Conservation (phyloP, 148 eudicot genomes). For the Rhododendron mucronatum region DNA sequence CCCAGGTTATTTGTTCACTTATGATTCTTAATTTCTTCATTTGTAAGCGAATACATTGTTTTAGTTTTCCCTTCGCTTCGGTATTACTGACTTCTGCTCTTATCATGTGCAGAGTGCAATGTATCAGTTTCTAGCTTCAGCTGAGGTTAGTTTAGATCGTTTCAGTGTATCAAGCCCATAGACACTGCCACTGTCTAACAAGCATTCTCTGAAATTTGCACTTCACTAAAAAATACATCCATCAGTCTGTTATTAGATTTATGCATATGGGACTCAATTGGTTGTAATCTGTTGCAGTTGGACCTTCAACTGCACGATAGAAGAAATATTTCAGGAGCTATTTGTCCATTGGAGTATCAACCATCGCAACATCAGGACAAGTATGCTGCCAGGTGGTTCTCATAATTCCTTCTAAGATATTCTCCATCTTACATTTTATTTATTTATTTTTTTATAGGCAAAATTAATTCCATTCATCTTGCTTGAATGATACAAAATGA, state of each 20-base stretch:
- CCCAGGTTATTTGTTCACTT: slow-evolving; percentile 34
- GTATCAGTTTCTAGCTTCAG: slow-evolving; percentile 53
- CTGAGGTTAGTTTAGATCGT: slow-evolving; percentile 41
- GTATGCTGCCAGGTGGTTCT: slow-evolving; percentile 31
- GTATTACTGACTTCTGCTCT: slow-evolving; percentile 6
- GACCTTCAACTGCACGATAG: slow-evolving; percentile 46
- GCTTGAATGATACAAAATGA: too few relatives aligned
- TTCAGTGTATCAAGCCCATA: not conserved
- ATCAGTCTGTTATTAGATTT: not conserved
- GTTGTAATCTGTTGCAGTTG: slow-evolving; percentile 42
- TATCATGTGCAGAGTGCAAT: slow-evolving; percentile 54
- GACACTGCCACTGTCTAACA: not conserved
- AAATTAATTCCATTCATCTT: too few relatives aligned
- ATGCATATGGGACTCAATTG: not conserved
- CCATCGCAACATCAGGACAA: slow-evolving; percentile 14
- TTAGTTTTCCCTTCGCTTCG: not conserved
- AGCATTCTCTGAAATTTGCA: not conserved
- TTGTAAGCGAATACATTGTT: not conserved
- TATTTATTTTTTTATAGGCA: too few relatives aligned
- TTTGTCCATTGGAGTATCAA: slow-evolving; percentile 16
- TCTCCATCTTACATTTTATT: not conserved
- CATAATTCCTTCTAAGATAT: not conserved
- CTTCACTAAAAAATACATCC: not conserved
- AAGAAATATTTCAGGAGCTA: slow-evolving; percentile 43
- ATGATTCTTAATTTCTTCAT: not conserved